phyloP scores from a whole-genome alignment of 768 basidiomycete species.

The Termitomyces sp. region DNA sequence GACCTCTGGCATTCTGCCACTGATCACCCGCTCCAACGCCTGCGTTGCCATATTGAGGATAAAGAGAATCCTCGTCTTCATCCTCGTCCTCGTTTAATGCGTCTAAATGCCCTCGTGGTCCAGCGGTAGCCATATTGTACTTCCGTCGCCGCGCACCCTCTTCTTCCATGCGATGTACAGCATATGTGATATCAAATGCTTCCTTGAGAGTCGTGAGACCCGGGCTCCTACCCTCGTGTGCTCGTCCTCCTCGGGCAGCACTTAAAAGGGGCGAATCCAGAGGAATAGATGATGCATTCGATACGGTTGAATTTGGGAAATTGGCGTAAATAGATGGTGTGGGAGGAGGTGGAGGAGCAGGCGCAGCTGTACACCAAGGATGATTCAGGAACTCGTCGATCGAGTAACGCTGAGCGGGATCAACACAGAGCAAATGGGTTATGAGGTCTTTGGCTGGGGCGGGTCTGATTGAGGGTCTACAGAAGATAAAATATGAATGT shows the following conservation, averaged over 20 bases:
- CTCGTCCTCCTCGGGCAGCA: constrained; percentile 69
- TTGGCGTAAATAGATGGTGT: constrained; percentile 53
- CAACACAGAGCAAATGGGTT: constrained; percentile 90
- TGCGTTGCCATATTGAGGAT: constrained; percentile 8
- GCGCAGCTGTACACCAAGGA: constrained; percentile 84
- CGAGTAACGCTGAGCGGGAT: constrained; percentile 92
- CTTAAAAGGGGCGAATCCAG: constrained; percentile 91
- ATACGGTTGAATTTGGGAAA: constrained; percentile 28
- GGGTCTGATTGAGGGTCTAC: background rate
- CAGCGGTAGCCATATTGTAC: constrained; percentile 75
- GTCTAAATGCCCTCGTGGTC: constrained; percentile 70
- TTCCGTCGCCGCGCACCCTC: constrained; percentile 87
- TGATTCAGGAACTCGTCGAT: constrained; percentile 98
- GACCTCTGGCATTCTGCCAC: constrained; percentile 33
- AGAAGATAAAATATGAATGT: background rate
- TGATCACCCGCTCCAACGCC: constrained; percentile 14
- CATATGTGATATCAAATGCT: constrained; percentile 98
- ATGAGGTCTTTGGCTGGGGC: constrained; percentile 95
- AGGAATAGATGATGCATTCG: constrained; percentile 32
- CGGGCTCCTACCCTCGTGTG: constrained; percentile 78
- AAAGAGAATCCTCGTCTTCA: constrained; percentile 38
- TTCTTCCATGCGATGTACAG: constrained; percentile 99
- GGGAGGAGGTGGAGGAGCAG: constrained; percentile 60
- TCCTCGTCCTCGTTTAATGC: constrained; percentile 96
- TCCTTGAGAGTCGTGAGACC: constrained; percentile 93